Percentiles rank a stretch among this genome's conserved stretches.
These are phyloP conservation scores for Dipteronia dyeriana DNA, from an alignment of 345 rosid genomes.

Conservation along the genomic window DNA sequence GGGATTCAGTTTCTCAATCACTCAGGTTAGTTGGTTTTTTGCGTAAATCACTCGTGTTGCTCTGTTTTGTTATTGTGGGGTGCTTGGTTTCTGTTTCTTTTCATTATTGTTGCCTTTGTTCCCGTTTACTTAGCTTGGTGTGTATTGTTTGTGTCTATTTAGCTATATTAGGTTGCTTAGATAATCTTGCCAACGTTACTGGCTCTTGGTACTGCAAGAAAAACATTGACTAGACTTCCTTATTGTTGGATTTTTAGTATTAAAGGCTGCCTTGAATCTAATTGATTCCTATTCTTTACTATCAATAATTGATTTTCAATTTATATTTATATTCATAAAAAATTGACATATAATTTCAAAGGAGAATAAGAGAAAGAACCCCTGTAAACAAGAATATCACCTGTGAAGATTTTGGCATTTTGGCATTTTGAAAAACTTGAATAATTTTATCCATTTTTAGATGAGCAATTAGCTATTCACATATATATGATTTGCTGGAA, in stretches of 20 bases:
- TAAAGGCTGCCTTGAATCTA: conserved; percentile 10
- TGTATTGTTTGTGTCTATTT: too few species aligned
- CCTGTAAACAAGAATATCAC: not conserved
- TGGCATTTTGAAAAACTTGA: too few species aligned
- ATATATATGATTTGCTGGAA: not conserved
- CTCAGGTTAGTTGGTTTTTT: too few species aligned
- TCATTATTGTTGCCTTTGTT: too few species aligned
- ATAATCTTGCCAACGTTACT: conserved; percentile 3
- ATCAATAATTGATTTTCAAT: conserved; percentile 9
- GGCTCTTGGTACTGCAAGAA: conserved; percentile 5
- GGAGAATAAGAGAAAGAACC: too few species aligned
- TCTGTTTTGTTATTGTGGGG: too few species aligned
- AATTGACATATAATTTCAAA: too few species aligned
- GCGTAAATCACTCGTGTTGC: too few species aligned
- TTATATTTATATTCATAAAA: not conserved
- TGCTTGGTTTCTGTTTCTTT: too few species aligned
- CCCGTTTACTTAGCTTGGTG: too few species aligned
- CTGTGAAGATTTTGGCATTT: not conserved
- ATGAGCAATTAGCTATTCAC: not conserved
- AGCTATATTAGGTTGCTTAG: not conserved
- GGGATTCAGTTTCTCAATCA: too few species aligned
- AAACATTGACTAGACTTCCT: conserved; percentile 6
- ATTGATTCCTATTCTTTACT: conserved; percentile 15
- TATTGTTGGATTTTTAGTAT: not conserved
- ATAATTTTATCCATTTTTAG: too few species aligned